Evolutionary conservation across 106 monocot genomes (phyloP).

Genomic region (Dioscorea zingiberensis): DNA sequence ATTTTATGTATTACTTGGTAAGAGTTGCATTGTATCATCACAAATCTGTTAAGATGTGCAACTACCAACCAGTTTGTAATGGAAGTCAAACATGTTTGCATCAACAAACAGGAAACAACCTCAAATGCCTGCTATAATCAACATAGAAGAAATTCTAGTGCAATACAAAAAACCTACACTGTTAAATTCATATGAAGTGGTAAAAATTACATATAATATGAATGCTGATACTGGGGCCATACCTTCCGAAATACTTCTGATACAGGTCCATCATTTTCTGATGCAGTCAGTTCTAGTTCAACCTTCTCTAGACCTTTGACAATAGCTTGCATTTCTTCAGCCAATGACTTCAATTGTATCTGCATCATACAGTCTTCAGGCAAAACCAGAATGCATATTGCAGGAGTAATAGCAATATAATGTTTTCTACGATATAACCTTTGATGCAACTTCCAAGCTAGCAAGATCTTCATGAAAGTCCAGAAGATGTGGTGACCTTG

Average conservation of each 20-base stretch:
- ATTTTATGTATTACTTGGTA: too few relatives aligned
- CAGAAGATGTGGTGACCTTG: slow-evolving; percentile 75
- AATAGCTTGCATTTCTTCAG: slow-evolving; percentile 81
- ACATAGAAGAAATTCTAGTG: too few relatives aligned
- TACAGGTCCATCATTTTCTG: slow-evolving; percentile 80
- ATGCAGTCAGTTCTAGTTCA: slow-evolving; percentile 64
- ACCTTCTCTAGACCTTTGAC: slow-evolving; percentile 80
- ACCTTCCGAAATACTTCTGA: slow-evolving; percentile 81
- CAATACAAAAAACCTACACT: too few relatives aligned
- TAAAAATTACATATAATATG: too few relatives aligned
- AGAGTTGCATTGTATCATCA: too few relatives aligned
- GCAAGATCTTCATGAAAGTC: slow-evolving; percentile 76
- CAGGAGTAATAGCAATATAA: slow-evolving; percentile 7
- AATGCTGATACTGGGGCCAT: background rate
- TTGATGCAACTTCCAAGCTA: slow-evolving; percentile 87
- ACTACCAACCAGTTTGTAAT: too few relatives aligned
- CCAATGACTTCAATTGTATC: slow-evolving; percentile 75
- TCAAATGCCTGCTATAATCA: too few relatives aligned
- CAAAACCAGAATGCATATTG: background rate
- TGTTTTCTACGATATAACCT: slow-evolving; percentile 46
- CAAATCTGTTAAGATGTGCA: too few relatives aligned
- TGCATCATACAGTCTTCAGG: slow-evolving; percentile 3
- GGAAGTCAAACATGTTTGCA: too few relatives aligned
- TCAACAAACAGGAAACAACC: too few relatives aligned
- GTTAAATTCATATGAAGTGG: too few relatives aligned